Evolutionary conservation across 225 moss, liverwort and hornwort genomes (phyloP).

Genomic region (Antitrichia curtipendula): DNA sequence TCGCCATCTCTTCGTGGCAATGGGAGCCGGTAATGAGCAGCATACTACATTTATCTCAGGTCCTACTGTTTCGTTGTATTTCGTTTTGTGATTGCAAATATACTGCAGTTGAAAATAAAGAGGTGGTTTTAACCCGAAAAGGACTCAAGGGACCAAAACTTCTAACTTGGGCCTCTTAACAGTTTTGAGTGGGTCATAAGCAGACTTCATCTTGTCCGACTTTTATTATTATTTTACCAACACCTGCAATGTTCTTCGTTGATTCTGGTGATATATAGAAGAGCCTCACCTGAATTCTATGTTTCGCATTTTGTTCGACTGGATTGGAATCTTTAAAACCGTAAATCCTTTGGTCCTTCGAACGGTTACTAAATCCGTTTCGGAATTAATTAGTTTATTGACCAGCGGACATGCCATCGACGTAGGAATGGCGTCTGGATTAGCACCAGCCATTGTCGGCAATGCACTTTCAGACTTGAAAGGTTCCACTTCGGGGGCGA

Average conservation of each 20-base stretch:
- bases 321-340: neutral
- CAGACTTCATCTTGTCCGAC: neutral
- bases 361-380: neutral
- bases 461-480: constrained; percentile 93
- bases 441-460: constrained; percentile 96
- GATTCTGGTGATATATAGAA: neutral
- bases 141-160: neutral
- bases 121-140: neutral
- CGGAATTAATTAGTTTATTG: neutral
- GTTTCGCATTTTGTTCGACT: neutral
- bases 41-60: neutral
- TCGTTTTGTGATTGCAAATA: neutral
- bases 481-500: constrained; percentile 63
- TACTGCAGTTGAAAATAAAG: neutral
- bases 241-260: neutral
- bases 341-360: neutral
- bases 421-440: constrained; percentile 86
- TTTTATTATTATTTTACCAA: neutral
- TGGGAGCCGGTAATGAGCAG: constrained; percentile 81
- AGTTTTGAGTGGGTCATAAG: neutral
- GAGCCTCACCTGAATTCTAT: neutral
- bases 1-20: constrained; percentile 79
- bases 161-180: neutral
- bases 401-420: neutral
- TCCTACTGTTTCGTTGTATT: neutral